Conservation (phyloP, 345 rosid species). For the Eucalyptus cladocalyx region DNA sequence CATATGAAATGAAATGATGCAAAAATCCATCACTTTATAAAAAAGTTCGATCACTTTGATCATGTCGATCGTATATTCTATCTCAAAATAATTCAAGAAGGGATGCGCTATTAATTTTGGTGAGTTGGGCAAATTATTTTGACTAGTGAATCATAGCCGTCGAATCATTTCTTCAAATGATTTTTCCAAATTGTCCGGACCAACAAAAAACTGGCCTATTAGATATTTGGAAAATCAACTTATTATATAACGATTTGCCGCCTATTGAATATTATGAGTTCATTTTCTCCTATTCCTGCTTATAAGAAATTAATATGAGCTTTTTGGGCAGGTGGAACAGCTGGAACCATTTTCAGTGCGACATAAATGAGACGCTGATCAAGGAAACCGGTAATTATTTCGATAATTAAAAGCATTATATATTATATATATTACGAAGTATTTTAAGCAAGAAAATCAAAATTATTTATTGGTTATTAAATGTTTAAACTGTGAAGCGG, state of each 20-base stretch:
- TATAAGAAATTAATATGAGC: neutral
- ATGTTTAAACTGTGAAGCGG: conserved; percentile 4
- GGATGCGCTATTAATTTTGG: neutral
- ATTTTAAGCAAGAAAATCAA: neutral
- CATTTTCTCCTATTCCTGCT: neutral
- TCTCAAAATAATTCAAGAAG: neutral
- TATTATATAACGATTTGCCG: neutral
- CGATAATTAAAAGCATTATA: neutral
- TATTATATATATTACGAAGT: neutral
- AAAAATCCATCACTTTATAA: neutral
- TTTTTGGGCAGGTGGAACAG: conserved; percentile 25
- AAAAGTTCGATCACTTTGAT: neutral
- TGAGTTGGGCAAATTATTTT: neutral
- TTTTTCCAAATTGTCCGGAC: neutral
- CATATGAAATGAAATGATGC: neutral
- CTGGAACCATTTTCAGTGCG: conserved; percentile 37
- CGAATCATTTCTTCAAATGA: neutral
- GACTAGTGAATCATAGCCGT: neutral
- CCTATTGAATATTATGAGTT: neutral
- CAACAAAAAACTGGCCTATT: neutral
- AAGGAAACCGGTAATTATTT: conserved; percentile 14
- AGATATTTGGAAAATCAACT: neutral
- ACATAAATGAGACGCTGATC: conserved; percentile 23
- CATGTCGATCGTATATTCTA: neutral
- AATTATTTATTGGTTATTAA: neutral